Base-by-base conservation (phyloP, 495 filamentous ascomycete genomes). In the Annulohypoxylon bovei region DNA sequence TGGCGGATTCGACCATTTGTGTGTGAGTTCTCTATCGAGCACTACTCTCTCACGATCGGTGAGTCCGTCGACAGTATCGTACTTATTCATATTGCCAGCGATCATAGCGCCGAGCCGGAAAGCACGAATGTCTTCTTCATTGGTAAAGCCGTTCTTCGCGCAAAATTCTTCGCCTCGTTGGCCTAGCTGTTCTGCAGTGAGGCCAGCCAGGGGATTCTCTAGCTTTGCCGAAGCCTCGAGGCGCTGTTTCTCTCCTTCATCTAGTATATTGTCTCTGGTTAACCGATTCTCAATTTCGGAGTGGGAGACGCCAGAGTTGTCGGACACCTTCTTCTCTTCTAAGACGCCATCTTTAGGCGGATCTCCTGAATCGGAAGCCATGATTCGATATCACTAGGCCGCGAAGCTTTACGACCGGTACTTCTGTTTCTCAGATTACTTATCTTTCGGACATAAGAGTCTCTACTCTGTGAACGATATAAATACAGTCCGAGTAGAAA, bases 51-150 rank as follows among this genome's bases (percentile, higher is more conserved):
- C 91, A 6, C 85, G 80, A 4, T 79, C 78, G 12, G 82, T 88
- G 52, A 92, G 79, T 16, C 82, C 88, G 4, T 79, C 71, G 37
- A 92, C 76, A 44, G 78, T 77, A 9, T 87, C 85, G 72, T 85
- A 90, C 42, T 79, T 70, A 46, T 75, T 77, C 55, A 78, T 61
- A 62, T 81, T 74, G 18, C 80, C 79, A 4, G 82, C 79, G 57
- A 94, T 81, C 46, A 92, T 83, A 50, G 93, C 93, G 3, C 92
- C 93, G 62, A 92, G 83, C 42, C 86, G 85, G 75, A 96, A 92
- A 18, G 88, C 89, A 22, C 88, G 83, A 35, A 92, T 79, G 71
- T 93, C 91, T 11, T 87, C 85, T 42, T 83, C 81, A 54, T 88
- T 86, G 16, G 86, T 89, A 40, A 93, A 80, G 14, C 86, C 85